Evolutionary conservation across 495 filamentous ascomycete species (phyloP).

Genomic region (Neurospora intermedia): DNA sequence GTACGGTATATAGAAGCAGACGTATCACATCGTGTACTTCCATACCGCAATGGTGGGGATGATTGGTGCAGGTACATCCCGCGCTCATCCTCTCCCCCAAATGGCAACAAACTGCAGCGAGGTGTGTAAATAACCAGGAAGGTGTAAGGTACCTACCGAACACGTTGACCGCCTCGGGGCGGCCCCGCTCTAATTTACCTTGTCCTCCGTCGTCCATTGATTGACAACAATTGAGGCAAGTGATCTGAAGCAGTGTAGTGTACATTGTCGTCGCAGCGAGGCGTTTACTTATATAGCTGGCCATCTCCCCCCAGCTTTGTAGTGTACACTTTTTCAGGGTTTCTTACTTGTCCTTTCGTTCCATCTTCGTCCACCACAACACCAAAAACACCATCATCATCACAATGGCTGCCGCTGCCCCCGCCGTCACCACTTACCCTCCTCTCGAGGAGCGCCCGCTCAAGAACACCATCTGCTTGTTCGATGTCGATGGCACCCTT

Average conservation of each 20-base stretch:
- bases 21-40: neutral
- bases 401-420: constrained; percentile 21
- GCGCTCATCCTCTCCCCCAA: neutral
- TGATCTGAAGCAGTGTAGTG: neutral
- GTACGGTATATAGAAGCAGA: neutral
- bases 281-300: neutral
- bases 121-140: neutral
- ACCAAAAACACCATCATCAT: neutral
- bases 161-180: neutral
- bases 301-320: neutral
- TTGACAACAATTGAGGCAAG: neutral
- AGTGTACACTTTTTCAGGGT: neutral
- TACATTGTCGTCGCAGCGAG: neutral
- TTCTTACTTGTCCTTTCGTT: neutral
- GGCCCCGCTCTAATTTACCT: neutral
- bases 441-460: constrained; percentile 70
- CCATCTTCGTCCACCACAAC: neutral
- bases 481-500: constrained; percentile 88
- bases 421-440: constrained; percentile 39
- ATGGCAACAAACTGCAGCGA: neutral
- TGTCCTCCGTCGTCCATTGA: neutral
- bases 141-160: neutral
- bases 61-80: neutral
- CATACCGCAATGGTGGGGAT: neutral
- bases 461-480: constrained; percentile 82